Evolutionary conservation across 2,329 filamentous ascomycete species (phyloP).

Genomic region (Botryosphaeria dothidea): DNA sequence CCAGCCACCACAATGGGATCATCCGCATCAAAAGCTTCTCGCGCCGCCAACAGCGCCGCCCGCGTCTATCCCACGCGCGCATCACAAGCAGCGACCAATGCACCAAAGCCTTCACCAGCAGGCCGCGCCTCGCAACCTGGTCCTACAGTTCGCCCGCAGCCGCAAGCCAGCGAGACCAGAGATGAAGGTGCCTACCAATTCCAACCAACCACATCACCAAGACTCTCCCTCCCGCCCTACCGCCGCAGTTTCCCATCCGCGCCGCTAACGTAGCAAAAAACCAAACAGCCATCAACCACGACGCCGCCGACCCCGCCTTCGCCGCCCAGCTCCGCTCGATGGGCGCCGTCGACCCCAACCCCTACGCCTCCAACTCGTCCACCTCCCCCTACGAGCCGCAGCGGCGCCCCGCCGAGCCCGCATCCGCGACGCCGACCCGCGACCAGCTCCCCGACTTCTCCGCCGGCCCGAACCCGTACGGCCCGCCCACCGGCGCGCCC

Average conservation of each 20-base stretch:
- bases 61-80: slow-evolving; percentile 59
- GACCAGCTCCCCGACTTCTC: slow-evolving; percentile 18
- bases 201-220: neutral
- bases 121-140: slow-evolving; percentile 35
- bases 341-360: slow-evolving; percentile 59
- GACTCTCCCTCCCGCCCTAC: neutral
- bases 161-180: slow-evolving; percentile 38
- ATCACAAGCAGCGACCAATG: slow-evolving; percentile 35
- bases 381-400: slow-evolving; percentile 42
- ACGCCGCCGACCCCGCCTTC: slow-evolving; percentile 64
- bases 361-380: slow-evolving; percentile 57
- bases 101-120: slow-evolving; percentile 30
- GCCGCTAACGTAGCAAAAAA: neutral
- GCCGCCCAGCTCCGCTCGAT: slow-evolving; percentile 76
- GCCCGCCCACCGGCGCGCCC: slow-evolving; percentile 25
- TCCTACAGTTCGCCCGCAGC: slow-evolving; percentile 43
- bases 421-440: neutral
- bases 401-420: neutral
- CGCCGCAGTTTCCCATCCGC: neutral
- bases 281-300: slow-evolving; percentile 57
- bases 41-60: slow-evolving; percentile 50
- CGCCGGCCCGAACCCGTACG: slow-evolving; percentile 19
- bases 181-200: slow-evolving; percentile 35
- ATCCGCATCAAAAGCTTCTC: slow-evolving; percentile 57
- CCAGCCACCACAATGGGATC: slow-evolving; percentile 52